Base-by-base conservation (phyloP, 306 rosid genomes). In the Inga oerstediana region DNA sequence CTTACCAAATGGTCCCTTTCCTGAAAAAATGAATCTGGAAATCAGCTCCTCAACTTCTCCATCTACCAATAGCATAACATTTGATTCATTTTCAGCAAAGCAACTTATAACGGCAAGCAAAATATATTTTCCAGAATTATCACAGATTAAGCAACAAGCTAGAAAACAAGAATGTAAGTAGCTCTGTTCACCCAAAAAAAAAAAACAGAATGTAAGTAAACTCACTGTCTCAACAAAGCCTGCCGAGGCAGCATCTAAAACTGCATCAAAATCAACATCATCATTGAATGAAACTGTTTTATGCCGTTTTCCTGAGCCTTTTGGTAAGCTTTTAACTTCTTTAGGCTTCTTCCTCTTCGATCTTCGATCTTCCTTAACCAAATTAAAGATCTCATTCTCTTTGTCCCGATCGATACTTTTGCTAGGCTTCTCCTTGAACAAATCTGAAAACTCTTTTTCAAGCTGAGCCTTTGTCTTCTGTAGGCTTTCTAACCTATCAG, bases 161-260 rank as follows among this genome's bases (percentile, higher is more conserved):
- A 79, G 62, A 22, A 35, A 65, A 65, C 46, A 35, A 84, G 73
- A 51, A 49, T 20, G 27, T 51, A 72, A 73, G 41, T 58, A 86
- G 88, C 98, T 93, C 88, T 10, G 13, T 2, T 45, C 8, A 39
- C 43, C 43, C 1, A 39, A 45, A 2, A 45, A 2, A 45, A 8
- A 44, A 44, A 44, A 10, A 8, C 27, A 82, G 72, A 49, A 48
- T 19, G 32, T 49, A 71, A 72, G 37, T 49, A 85, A 89, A 89
- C 98, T 93, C 88, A 93, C 99, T 4, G 97, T 96, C 91, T 96
- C 99, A 71, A 96, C 92, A 88, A 96, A 91, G 73, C 99, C 97
- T 5, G 92, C 86, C 43, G 99, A 90, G 76, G 98, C 98, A 44
- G 98, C 97, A 91, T 96, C 99, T 89, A 92, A 85, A 84, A 83